Conservation (phyloP, 306 rosid species). For the Cucumis sativus region DNA sequence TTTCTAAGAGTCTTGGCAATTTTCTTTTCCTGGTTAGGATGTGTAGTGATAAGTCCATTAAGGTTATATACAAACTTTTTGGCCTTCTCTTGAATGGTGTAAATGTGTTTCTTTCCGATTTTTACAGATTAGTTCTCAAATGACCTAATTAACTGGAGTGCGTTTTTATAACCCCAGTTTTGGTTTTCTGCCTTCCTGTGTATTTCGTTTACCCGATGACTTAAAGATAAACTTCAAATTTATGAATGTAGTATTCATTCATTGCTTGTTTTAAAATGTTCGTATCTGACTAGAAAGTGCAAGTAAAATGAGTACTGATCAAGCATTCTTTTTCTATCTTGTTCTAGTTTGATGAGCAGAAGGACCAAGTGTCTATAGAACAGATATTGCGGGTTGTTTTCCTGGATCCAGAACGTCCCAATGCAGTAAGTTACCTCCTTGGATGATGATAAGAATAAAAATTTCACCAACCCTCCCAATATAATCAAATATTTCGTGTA, state of each 20-base stretch:
- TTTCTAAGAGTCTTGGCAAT: neutral
- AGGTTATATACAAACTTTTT: neutral
- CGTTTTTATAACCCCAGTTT: neutral
- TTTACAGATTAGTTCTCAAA: neutral
- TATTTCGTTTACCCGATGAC: neutral
- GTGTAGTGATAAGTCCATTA: neutral
- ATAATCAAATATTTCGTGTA: too few relatives aligned
- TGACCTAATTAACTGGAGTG: neutral
- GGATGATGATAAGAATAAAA: neutral
- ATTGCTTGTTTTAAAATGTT: neutral
- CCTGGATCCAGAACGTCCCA: slow-evolving; percentile 75
- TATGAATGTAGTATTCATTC: neutral
- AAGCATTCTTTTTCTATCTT: slow-evolving; percentile 1
- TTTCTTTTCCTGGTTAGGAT: neutral
- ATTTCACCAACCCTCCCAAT: too few relatives aligned
- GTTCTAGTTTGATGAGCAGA: slow-evolving; percentile 85
- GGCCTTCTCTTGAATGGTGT: neutral
- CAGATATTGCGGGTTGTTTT: slow-evolving; percentile 81
- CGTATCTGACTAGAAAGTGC: neutral
- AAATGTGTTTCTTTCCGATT: neutral
- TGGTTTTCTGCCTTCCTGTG: neutral
- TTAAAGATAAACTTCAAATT: neutral
- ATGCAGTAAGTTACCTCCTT: slow-evolving; percentile 39
- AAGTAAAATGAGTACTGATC: neutral
- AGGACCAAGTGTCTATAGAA: slow-evolving; percentile 78